These are phyloP conservation scores for Aspergillus versicolor DNA, from an alignment of 2,329 filamentous ascomycete species.

Conservation along the genomic window DNA sequence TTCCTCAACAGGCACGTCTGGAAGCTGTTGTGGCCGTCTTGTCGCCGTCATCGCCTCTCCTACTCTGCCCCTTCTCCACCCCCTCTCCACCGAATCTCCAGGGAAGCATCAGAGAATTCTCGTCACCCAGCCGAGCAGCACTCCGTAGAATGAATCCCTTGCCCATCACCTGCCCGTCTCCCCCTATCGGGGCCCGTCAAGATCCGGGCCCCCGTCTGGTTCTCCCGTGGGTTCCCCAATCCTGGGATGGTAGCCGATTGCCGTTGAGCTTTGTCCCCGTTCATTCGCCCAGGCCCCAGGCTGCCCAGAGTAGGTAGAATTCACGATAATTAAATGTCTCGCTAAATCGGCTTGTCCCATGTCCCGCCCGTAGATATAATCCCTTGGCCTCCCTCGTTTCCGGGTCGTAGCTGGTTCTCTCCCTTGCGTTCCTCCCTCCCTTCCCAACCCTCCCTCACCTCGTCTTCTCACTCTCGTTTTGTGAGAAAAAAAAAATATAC, in stretches of 20 bases:
- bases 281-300: constrained; percentile 3
- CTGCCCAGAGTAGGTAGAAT: neutral
- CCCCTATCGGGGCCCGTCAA: constrained; percentile 17
- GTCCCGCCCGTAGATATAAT: constrained; percentile 17
- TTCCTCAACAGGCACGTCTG: too few species aligned
- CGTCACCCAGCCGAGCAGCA: neutral
- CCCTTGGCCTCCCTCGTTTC: constrained; percentile 16
- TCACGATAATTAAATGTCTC: constrained; percentile 5
- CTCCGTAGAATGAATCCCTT: too few species aligned
- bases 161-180: constrained; percentile 20
- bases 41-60: neutral
- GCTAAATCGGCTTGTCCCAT: constrained; percentile 2
- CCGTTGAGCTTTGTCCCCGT: constrained; percentile 12
- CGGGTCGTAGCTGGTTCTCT: constrained; percentile 5
- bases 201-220: constrained; percentile 34
- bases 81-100: constrained; percentile 1
- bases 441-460: constrained; percentile 1
- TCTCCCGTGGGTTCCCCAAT: constrained; percentile 22
- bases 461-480: neutral
- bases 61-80: neutral
- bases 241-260: constrained; percentile 17
- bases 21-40: neutral
- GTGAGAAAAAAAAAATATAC: constrained; percentile 7
- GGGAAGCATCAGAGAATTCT: constrained; percentile 21
- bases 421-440: neutral